These are phyloP conservation scores for Candida palmyrensis DNA, from an alignment of 805 yeast genomes.

Conservation along the genomic window DNA sequence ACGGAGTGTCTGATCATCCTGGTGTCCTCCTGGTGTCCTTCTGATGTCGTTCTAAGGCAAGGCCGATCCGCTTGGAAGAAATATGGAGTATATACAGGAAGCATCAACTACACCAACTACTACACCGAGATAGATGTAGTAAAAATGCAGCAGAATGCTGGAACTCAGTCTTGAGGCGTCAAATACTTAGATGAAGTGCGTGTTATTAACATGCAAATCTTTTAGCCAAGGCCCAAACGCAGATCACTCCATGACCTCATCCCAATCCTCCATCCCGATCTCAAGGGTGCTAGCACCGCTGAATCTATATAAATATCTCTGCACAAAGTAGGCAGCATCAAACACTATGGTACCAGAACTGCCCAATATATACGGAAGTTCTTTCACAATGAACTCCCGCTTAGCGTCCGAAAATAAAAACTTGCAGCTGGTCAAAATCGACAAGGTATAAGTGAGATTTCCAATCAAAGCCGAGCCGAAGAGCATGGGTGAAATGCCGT, in stretches of 20 bases:
- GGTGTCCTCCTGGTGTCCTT: too few species aligned
- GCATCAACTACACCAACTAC: too few species aligned
- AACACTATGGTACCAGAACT: slow-evolving; percentile 81
- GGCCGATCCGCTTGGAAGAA: too few species aligned
- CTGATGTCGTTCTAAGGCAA: too few species aligned
- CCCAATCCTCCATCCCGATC: slow-evolving; percentile 18
- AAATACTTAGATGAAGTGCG: too few species aligned
- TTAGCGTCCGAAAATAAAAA: slow-evolving; percentile 33
- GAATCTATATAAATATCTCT: slow-evolving; percentile 35
- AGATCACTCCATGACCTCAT: neutral
- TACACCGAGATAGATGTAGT: too few species aligned
- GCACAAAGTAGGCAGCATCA: slow-evolving; percentile 68
- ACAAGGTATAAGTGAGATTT: slow-evolving; percentile 68
- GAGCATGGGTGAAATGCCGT: slow-evolving; percentile 76
- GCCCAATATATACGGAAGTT: slow-evolving; percentile 79
- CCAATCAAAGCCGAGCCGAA: slow-evolving; percentile 78
- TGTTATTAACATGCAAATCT: too few species aligned
- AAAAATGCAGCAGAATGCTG: too few species aligned
- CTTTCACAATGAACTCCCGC: slow-evolving; percentile 51
- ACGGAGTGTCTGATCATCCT: too few species aligned
- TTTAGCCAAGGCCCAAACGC: too few species aligned
- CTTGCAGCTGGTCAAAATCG: slow-evolving; percentile 64
- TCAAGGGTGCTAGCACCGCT: slow-evolving; percentile 14
- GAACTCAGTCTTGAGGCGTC: too few species aligned
- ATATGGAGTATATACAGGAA: too few species aligned